Evolutionary conservation across 306 rosid species (phyloP).

Genomic region (Pachyrhizus erosus): DNA sequence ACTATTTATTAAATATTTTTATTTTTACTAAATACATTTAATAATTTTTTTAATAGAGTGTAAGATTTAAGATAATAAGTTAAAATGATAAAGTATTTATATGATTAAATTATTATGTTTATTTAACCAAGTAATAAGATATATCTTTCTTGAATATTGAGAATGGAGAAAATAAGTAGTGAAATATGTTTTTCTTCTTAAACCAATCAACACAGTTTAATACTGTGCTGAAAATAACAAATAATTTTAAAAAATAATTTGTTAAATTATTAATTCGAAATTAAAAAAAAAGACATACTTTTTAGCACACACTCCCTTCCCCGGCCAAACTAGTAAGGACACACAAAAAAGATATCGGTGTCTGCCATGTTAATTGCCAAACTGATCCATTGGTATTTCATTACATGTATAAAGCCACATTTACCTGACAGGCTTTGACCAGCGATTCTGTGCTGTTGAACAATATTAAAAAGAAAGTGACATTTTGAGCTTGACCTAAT

Average conservation of each 20-base stretch:
- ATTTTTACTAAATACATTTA: too few species aligned
- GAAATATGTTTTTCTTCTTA: not conserved
- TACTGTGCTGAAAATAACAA: not conserved
- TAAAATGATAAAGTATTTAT: too few species aligned
- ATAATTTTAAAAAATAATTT: not conserved
- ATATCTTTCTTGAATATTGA: not conserved
- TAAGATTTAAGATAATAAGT: too few species aligned
- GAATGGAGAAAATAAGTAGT: not conserved
- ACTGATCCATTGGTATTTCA: not conserved
- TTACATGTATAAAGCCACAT: not conserved
- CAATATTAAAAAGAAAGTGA: not conserved
- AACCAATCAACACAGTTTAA: not conserved
- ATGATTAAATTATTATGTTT: too few species aligned
- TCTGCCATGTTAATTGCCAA: not conserved
- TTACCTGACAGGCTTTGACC: not conserved
- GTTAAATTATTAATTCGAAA: not conserved
- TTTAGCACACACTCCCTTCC: not conserved
- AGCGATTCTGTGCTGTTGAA: not conserved
- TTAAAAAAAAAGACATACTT: not conserved
- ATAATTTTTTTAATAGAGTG: too few species aligned
- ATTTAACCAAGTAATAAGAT: too few species aligned
- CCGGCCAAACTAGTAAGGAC: not conserved
- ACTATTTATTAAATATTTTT: too few species aligned
- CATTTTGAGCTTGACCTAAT: not conserved
- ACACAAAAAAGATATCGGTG: not conserved